Evolutionary conservation across 345 rosid species (phyloP).

Genomic region (Noccaea bulbosa): DNA sequence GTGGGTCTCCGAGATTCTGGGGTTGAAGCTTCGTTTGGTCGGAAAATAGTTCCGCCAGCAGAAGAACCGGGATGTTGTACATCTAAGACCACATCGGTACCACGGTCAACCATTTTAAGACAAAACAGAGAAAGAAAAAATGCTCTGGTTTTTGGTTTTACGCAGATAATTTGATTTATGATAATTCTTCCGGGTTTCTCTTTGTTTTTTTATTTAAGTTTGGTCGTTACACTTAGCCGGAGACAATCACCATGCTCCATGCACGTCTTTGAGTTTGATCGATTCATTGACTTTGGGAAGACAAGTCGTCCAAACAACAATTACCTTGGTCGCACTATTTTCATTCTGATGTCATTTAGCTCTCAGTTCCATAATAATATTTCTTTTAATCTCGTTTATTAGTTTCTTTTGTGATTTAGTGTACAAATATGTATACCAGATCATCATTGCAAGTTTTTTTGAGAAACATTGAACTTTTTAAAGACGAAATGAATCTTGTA

Average conservation of each 20-base stretch:
- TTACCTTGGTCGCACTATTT: conserved; percentile 6
- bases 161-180: conserved; percentile 3
- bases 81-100: conserved; percentile 49
- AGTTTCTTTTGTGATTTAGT: background rate
- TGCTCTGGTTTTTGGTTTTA: conserved; percentile 22
- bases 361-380: background rate
- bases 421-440: background rate
- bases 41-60: conserved; percentile 47
- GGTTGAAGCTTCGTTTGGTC: conserved; percentile 46
- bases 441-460: background rate
- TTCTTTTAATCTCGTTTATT: conserved; percentile 12
- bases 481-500: background rate
- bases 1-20: conserved; percentile 36
- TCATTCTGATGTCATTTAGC: background rate
- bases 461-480: background rate
- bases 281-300: conserved; percentile 35
- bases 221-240: background rate
- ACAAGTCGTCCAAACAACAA: conserved; percentile 17
- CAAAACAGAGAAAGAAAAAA: conserved; percentile 33
- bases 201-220: background rate
- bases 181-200: background rate
- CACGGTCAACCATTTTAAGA: conserved; percentile 41
- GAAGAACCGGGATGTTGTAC: conserved; percentile 44
- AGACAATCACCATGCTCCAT: conserved; percentile 32
- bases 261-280: conserved; percentile 37